Evolutionary conservation across 2,329 filamentous ascomycete species (phyloP).

Genomic region (Xylaria sp.): DNA sequence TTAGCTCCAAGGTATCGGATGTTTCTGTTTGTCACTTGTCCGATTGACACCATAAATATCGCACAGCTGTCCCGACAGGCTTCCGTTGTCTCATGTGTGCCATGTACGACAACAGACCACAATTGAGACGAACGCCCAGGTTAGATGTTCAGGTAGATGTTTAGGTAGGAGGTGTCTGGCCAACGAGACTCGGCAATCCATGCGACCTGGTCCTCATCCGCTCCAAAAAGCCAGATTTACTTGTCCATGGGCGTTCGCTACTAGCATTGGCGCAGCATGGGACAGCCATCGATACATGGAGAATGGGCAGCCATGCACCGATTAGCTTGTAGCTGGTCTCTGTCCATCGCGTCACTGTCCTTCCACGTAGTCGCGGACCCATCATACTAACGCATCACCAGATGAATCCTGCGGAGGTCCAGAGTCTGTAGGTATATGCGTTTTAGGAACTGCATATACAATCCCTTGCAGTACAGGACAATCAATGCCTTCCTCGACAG

Average conservation of each 20-base stretch:
- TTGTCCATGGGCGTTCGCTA: conserved; percentile 22
- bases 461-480: not conserved
- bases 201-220: conserved; percentile 12
- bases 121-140: no score
- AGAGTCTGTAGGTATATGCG: conserved; percentile 7
- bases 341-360: conserved; percentile 28
- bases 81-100: no score
- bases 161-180: not conserved
- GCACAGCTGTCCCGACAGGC: no score
- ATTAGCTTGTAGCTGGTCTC: conserved; percentile 38
- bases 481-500: not conserved
- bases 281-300: conserved; percentile 43
- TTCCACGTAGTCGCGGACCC: conserved; percentile 39
- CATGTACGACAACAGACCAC: no score
- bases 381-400: conserved; percentile 35
- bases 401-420: conserved; percentile 27
- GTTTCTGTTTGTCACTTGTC: conserved; percentile 7
- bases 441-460: no score
- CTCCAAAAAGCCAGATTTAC: conserved; percentile 21
- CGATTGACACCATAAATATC: no score
- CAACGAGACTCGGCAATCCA: conserved; percentile 2
- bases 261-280: not conserved
- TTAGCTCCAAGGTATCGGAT: no score
- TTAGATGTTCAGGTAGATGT: no score
- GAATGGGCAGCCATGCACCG: conserved; percentile 47